phyloP scores from a whole-genome alignment of 441 rosid genomes.

The Hura crepitans region DNA sequence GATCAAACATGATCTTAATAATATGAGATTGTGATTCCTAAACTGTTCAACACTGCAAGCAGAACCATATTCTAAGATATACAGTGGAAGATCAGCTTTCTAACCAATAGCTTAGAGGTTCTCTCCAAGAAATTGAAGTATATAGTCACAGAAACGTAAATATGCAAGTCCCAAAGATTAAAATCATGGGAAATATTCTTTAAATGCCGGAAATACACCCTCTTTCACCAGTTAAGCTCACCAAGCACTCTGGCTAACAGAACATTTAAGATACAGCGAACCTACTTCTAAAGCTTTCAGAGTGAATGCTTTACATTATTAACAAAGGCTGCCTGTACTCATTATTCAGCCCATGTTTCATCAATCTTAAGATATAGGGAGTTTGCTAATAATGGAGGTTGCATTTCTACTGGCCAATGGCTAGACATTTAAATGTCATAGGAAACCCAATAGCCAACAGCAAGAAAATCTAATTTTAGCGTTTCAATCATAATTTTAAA shows the following conservation, averaged over 20 bases:
- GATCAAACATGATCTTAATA: neutral
- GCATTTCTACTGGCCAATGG: neutral
- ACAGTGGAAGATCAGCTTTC: neutral
- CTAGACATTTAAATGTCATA: neutral
- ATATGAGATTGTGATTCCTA: neutral
- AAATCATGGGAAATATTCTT: neutral
- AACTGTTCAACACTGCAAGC: neutral
- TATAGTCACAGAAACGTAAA: neutral
- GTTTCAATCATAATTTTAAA: neutral
- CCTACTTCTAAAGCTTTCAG: neutral
- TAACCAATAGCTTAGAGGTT: neutral
- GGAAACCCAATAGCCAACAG: neutral
- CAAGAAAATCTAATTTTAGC: neutral
- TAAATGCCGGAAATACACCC: neutral
- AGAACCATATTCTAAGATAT: neutral
- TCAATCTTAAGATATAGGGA: neutral
- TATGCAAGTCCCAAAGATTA: neutral
- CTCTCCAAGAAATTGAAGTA: neutral
- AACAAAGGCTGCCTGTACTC: neutral
- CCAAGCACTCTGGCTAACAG: too few species aligned
- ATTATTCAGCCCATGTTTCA: neutral
- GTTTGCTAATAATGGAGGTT: neutral
- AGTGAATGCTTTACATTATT: neutral
- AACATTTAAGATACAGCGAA: neutral
- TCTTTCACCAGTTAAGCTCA: neutral